Conservation (phyloP, 2,329 filamentous ascomycete genomes). For the Cucurbitaria berberidis region DNA sequence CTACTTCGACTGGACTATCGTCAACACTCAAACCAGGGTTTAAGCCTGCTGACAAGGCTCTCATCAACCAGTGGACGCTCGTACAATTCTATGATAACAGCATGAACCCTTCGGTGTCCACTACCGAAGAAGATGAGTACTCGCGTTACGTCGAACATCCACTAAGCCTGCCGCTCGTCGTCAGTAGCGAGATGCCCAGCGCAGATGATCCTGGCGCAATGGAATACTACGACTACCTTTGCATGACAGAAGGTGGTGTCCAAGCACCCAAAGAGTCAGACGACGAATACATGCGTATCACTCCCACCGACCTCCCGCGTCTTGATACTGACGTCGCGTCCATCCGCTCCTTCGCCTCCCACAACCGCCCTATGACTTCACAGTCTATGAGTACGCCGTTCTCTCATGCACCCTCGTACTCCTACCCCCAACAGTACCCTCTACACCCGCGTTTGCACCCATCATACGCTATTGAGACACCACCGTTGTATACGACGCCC, state of each 20-base stretch:
- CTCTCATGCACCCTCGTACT: conserved; percentile 39
- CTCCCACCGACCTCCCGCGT: conserved; percentile 19
- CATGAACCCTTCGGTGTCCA: conserved; percentile 80
- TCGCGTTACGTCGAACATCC: conserved; percentile 86
- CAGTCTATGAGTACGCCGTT: conserved; percentile 40
- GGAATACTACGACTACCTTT: conserved; percentile 83
- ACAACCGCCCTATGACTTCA: conserved; percentile 34
- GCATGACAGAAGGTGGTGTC: conserved; percentile 52
- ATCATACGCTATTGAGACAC: conserved; percentile 5
- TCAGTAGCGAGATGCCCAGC: conserved; percentile 69
- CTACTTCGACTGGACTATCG: conserved; percentile 35
- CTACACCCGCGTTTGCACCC: conserved; percentile 24
- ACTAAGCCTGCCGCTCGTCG: conserved; percentile 82
- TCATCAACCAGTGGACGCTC: conserved; percentile 86
- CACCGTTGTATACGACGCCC: conserved; percentile 10
- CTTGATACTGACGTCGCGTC: conserved; percentile 35
- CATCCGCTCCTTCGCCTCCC: conserved; percentile 32
- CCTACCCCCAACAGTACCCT: conserved; percentile 25
- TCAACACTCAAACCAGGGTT: conserved; percentile 36
- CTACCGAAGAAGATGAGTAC: conserved; percentile 83
- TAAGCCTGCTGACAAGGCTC: conserved; percentile 74
- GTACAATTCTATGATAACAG: conserved; percentile 85
- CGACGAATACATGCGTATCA: conserved; percentile 20
- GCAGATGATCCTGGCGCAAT: conserved; percentile 56
- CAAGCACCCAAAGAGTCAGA: conserved; percentile 26